Evolutionary conservation across 2,329 filamentous ascomycete genomes (phyloP).

Genomic region (Pseudogymnoascus sp.): DNA sequence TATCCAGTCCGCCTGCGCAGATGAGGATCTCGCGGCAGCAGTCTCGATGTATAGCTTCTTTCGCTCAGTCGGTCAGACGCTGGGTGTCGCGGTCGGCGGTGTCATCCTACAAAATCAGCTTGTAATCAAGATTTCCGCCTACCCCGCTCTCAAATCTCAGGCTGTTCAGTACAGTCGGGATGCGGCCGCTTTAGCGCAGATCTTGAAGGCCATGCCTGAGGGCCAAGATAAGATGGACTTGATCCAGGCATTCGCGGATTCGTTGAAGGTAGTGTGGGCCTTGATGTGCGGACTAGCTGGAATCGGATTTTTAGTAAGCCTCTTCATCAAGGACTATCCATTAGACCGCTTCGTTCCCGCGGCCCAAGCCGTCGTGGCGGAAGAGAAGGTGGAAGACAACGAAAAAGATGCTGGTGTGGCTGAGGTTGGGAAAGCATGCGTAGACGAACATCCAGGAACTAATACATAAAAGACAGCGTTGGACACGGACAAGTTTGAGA

Average conservation of each 20-base stretch:
- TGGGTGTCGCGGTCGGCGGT: slow-evolving; percentile 58
- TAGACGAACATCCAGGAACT: background rate
- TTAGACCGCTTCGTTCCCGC: slow-evolving; percentile 32
- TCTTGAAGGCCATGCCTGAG: slow-evolving; percentile 15
- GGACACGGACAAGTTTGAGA: too few species aligned
- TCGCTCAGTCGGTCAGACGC: slow-evolving; percentile 53
- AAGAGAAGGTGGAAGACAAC: background rate
- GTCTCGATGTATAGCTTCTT: slow-evolving; percentile 59
- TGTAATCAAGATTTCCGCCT: background rate
- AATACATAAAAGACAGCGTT: background rate
- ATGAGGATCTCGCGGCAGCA: slow-evolving; percentile 49
- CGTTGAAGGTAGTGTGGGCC: background rate
- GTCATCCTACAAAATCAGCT: slow-evolving; percentile 58
- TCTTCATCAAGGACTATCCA: slow-evolving; percentile 31
- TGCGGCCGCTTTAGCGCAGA: background rate
- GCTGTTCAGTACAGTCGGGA: slow-evolving; percentile 2
- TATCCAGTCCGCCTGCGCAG: slow-evolving; percentile 51
- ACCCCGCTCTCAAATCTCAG: slow-evolving; percentile 16
- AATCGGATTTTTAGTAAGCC: slow-evolving; percentile 25
- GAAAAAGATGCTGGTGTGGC: background rate
- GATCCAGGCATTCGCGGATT: slow-evolving; percentile 3
- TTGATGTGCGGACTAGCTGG: slow-evolving; percentile 3
- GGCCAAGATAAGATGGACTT: slow-evolving; percentile 31
- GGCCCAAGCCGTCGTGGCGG: slow-evolving; percentile 23
- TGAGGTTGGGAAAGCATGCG: background rate